A percentile compares a stretch with the other conserved stretches of the same genome.
Evolutionary conservation across 139 green algal genomes (phyloP).

Genomic region (Eudorina sp.): DNA sequence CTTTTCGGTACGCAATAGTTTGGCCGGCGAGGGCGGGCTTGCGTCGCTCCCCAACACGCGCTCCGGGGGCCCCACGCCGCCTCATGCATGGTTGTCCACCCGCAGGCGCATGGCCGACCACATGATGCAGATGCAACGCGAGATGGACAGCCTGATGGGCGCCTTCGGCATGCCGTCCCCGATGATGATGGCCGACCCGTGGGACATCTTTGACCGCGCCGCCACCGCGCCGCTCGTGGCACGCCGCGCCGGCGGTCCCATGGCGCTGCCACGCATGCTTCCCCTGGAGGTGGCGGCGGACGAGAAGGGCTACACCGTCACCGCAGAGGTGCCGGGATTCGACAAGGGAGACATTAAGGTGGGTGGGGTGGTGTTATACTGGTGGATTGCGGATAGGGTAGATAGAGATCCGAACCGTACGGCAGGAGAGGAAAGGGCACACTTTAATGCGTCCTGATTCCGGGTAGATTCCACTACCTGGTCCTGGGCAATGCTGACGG

Average conservation of each 20-base stretch:
- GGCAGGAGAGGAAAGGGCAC: neutral
- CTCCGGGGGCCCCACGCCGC: neutral
- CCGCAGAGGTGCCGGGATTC: constrained; percentile 47
- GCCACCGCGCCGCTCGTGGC: neutral
- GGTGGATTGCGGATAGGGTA: no score
- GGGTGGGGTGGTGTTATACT: neutral
- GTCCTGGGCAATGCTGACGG: no score
- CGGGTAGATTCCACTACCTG: no score
- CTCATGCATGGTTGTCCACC: no score
- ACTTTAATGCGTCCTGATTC: neutral
- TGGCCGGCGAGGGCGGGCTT: no score
- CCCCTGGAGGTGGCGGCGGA: constrained; percentile 41
- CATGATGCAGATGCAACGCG: constrained; percentile 48
- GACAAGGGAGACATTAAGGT: constrained; percentile 54
- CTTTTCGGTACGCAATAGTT: no score
- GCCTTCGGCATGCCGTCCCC: constrained; percentile 21
- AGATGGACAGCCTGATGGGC: constrained; percentile 44
- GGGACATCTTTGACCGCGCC: constrained; percentile 26
- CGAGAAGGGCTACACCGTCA: constrained; percentile 29
- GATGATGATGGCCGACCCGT: constrained; percentile 15
- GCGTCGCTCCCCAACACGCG: neutral
- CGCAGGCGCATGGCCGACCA: constrained; percentile 20
- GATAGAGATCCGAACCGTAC: no score
- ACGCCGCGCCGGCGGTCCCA: neutral
- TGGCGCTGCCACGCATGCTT: neutral